These are phyloP conservation scores for Steccherinum ochraceum DNA, from an alignment of 768 basidiomycete species.

Conservation along the genomic window DNA sequence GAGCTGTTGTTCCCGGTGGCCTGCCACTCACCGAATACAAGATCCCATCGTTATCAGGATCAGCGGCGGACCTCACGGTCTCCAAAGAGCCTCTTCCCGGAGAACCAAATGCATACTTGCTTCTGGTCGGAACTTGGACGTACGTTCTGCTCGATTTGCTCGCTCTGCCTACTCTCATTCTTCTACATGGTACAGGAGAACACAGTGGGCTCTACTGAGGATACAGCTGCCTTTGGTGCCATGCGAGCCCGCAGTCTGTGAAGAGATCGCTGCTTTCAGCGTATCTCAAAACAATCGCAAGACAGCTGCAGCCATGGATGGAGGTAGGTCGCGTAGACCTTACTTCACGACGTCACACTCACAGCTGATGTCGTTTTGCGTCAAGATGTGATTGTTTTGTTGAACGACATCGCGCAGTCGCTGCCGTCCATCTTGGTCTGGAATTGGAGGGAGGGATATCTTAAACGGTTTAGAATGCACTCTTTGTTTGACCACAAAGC, in stretches of 20 bases:
- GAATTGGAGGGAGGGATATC: background rate
- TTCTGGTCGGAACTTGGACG: background rate
- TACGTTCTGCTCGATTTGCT: too few relatives aligned
- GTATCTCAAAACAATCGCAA: background rate
- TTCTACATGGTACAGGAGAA: too few relatives aligned
- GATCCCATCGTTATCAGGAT: background rate
- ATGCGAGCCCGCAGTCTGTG: background rate
- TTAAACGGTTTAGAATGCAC: background rate
- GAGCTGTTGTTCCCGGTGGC: background rate
- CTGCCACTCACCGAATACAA: background rate
- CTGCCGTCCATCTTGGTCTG: background rate
- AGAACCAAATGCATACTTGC: background rate
- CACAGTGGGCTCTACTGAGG: background rate
- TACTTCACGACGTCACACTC: background rate
- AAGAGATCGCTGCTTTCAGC: background rate
- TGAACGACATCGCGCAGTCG: background rate
- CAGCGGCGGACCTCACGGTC: background rate
- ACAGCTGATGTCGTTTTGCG: too few relatives aligned
- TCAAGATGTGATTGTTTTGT: background rate
- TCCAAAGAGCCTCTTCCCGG: background rate
- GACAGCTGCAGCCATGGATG: background rate
- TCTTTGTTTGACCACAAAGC: background rate
- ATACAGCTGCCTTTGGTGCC: background rate
- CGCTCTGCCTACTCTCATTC: too few relatives aligned
- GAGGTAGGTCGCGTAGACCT: background rate